A percentile compares a stretch with the other conserved stretches of the same genome.
These are phyloP conservation scores for Rhizopus stolonifer DNA, from an alignment of 371 early-diverging fungal genomes.

Conservation along the genomic window DNA sequence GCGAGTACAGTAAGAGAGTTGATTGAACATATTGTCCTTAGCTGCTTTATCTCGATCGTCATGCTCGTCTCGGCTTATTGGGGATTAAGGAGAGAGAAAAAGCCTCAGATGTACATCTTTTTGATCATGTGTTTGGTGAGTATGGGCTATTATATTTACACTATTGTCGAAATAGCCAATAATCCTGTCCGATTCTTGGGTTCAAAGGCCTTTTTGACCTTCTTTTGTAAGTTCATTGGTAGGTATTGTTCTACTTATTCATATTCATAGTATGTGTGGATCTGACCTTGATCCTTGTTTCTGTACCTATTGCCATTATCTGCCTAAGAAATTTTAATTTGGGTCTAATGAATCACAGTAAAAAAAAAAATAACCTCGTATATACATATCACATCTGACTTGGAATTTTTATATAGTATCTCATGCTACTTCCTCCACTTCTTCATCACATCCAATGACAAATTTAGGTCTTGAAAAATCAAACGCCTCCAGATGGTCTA, in stretches of 20 bases:
- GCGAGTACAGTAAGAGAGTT: constrained; percentile 39
- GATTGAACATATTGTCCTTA: constrained; percentile 69
- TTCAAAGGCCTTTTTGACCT: constrained; percentile 67
- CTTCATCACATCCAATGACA: constrained; percentile 30
- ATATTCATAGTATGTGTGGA: constrained; percentile 20
- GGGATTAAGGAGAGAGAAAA: constrained; percentile 70
- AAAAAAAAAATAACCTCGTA: background rate
- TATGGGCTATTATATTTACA: constrained; percentile 73
- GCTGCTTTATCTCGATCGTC: constrained; percentile 69
- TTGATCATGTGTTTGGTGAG: constrained; percentile 55
- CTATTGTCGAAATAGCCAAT: constrained; percentile 61
- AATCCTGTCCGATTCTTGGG: constrained; percentile 53
- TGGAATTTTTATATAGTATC: constrained; percentile 16
- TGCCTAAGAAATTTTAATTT: constrained; percentile 30
- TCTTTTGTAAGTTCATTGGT: constrained; percentile 50
- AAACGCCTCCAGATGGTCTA: constrained; percentile 31
- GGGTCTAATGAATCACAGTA: constrained; percentile 39
- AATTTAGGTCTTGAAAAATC: constrained; percentile 30
- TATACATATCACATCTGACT: background rate
- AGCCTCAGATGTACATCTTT: constrained; percentile 56
- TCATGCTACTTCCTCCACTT: constrained; percentile 31
- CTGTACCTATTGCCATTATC: constrained; percentile 28
- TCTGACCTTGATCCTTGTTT: constrained; percentile 15
- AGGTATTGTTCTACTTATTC: background rate
- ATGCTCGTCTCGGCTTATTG: constrained; percentile 75